These are phyloP conservation scores for Cercospora berteroae DNA, from an alignment of 2,329 filamentous ascomycete genomes.

Conservation along the genomic window DNA sequence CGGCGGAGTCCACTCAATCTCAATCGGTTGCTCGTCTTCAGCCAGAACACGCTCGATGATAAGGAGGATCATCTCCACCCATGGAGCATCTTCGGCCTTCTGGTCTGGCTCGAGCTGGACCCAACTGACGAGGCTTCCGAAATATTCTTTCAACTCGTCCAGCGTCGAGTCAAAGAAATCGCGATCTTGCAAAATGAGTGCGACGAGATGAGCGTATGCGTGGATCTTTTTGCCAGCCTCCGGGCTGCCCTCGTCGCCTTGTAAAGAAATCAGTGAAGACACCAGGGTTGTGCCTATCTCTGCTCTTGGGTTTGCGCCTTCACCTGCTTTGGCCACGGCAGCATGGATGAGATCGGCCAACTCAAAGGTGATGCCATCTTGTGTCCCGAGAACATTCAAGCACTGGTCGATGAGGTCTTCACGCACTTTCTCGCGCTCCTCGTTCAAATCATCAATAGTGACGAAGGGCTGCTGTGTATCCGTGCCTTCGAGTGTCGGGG, in stretches of 20 bases:
- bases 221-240: slow-evolving; percentile 71
- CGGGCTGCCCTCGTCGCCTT: slow-evolving; percentile 50
- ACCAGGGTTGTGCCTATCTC: slow-evolving; percentile 82
- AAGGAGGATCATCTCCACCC: slow-evolving; percentile 86
- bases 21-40: slow-evolving; percentile 77
- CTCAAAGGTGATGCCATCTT: slow-evolving; percentile 86
- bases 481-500: slow-evolving; percentile 13
- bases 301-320: slow-evolving; percentile 59
- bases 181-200: slow-evolving; percentile 78
- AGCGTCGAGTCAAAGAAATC: slow-evolving; percentile 76
- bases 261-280: slow-evolving; percentile 72
- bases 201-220: slow-evolving; percentile 88
- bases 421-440: slow-evolving; percentile 68
- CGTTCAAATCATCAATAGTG: slow-evolving; percentile 77
- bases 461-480: slow-evolving; percentile 44
- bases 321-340: slow-evolving; percentile 62
- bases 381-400: slow-evolving; percentile 82
- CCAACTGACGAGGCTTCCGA: slow-evolving; percentile 73
- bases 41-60: slow-evolving; percentile 88
- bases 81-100: slow-evolving; percentile 75
- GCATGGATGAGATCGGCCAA: slow-evolving; percentile 81
- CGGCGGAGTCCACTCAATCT: slow-evolving; percentile 64
- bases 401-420: slow-evolving; percentile 82
- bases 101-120: slow-evolving; percentile 68
- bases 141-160: slow-evolving; percentile 71